These are phyloP conservation scores for Trametes polyzona DNA, from an alignment of 1,284 basidiomycete species.

Conservation along the genomic window DNA sequence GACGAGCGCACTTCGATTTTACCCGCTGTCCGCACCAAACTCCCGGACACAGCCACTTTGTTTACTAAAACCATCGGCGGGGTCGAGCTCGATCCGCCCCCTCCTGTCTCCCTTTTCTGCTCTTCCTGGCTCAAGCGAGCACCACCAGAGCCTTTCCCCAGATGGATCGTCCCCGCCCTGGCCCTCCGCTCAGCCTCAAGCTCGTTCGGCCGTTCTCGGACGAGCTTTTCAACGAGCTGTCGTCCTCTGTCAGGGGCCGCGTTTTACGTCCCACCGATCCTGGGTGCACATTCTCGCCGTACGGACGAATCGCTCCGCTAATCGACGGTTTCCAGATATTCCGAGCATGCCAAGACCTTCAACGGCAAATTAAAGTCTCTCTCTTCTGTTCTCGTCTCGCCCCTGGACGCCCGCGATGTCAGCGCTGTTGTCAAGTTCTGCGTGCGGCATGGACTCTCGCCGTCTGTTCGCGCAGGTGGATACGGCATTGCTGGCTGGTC, in stretches of 20 bases:
- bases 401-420: constrained; percentile 74
- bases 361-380: constrained; percentile 73
- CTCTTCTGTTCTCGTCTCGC: constrained; percentile 66
- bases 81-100: not conserved
- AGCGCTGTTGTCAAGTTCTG: constrained; percentile 77
- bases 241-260: constrained; percentile 26
- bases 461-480: constrained; percentile 87
- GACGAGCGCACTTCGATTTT: too few relatives aligned
- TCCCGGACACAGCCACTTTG: not conserved
- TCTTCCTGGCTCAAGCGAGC: not conserved
- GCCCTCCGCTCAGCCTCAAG: constrained; percentile 2
- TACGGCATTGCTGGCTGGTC: constrained; percentile 90
- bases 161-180: not conserved
- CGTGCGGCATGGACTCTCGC: constrained; percentile 63
- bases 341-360: constrained; percentile 67
- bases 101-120: not conserved
- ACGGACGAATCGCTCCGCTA: not conserved
- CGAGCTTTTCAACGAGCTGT: constrained; percentile 26
- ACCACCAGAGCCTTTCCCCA: not conserved
- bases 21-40: too few relatives aligned
- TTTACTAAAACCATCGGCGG: not conserved
- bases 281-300: constrained; percentile 18
- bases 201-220: constrained; percentile 11
- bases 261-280: constrained; percentile 27
- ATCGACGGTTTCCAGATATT: constrained; percentile 51